Percentiles rank a stretch among this genome's conserved stretches.
phyloP scores from a whole-genome alignment of 2,329 filamentous ascomycete species.

The Pyrenophora tritici-repentis region DNA sequence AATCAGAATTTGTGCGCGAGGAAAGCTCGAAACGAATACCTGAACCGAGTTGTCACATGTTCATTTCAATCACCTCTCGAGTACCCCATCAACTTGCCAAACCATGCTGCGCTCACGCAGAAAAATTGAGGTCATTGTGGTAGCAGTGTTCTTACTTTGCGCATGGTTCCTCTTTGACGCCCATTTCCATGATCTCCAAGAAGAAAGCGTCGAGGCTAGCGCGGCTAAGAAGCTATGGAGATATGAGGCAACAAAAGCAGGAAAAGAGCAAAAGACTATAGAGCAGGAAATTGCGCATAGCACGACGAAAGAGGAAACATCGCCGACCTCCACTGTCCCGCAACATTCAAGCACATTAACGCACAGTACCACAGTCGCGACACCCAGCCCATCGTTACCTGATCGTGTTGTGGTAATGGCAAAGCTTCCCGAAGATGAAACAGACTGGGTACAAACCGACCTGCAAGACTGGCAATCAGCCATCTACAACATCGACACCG shows the following conservation, averaged over 20 bases:
- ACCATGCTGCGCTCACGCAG: slow-evolving; percentile 17
- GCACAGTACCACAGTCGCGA: slow-evolving; percentile 10
- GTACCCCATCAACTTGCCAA: slow-evolving; percentile 5
- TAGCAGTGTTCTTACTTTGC: slow-evolving; percentile 21
- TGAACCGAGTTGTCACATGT: neutral
- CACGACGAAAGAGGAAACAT: slow-evolving; percentile 8
- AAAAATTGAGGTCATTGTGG: slow-evolving; percentile 14
- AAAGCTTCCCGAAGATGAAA: slow-evolving; percentile 24
- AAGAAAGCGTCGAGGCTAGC: slow-evolving; percentile 1
- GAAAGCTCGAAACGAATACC: slow-evolving; percentile 2
- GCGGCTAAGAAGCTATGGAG: slow-evolving; percentile 14
- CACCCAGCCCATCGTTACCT: slow-evolving; percentile 13
- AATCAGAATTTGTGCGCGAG: neutral
- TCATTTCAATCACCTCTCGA: neutral
- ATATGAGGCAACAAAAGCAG: slow-evolving; percentile 14
- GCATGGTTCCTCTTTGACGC: slow-evolving; percentile 19
- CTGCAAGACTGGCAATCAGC: slow-evolving; percentile 49
- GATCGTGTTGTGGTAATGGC: slow-evolving; percentile 29
- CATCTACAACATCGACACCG: slow-evolving; percentile 42
- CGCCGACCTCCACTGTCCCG: slow-evolving; percentile 3
- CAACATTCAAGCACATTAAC: slow-evolving; percentile 9
- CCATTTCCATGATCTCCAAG: slow-evolving; percentile 12
- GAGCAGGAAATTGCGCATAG: slow-evolving; percentile 8
- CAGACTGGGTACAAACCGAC: slow-evolving; percentile 25
- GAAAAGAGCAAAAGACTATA: slow-evolving; percentile 12